Evolutionary conservation across 2,329 filamentous ascomycete species (phyloP), one percentile per base, ranked within the genome.

Genomic region (Diaporthe vaccinii): DNA sequence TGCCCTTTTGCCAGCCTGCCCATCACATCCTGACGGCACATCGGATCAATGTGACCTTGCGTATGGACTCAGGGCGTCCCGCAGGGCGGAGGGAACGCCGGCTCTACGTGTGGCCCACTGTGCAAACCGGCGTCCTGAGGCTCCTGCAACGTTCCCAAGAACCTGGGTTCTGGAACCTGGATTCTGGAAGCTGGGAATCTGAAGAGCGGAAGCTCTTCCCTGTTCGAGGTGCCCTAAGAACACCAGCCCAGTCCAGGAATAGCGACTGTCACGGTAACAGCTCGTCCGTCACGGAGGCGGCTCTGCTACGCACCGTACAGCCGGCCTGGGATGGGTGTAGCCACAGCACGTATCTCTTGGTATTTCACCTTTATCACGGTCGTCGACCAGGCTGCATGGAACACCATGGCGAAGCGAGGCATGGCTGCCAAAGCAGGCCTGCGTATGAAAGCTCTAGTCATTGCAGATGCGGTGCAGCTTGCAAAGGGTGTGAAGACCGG

Each of bases 121-220:
- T 34, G 61, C 15, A 51, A 31, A 51, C n/a, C n/a, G 65, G 49
- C 49, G n/a, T 55, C 28, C 34, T 39, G 49, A 55, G 34, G 46
- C 46, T 28, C 41, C 65, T 55, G 65, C 34, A 55, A 69, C 65
- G 58, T 55, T 46, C 65, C 65, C 65, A 53, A 22, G 46, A 31
- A 53, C 65, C 65, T 69, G 65, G 65, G 17, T 39, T 69, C 65
- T 69, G 65, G 65, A 68, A 53, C 39, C n/a, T 62, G n/a, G 58
- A 62, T 10, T 44, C 36, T 44, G n/a, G 59, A 44, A 28, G 9
- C 39, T 62, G 59, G 59, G 58, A 41, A 62, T 62, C 36, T 44
- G 59, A 15, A 61, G 15, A 41, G 41, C 39, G 41, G 41, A 46
- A 65, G 41, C 59, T 31, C n/a, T 65, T 28, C 65, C 65, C 61